These are phyloP conservation scores for Periconia macrospinosa DNA, from an alignment of 2,329 filamentous ascomycete genomes.

Conservation along the genomic window DNA sequence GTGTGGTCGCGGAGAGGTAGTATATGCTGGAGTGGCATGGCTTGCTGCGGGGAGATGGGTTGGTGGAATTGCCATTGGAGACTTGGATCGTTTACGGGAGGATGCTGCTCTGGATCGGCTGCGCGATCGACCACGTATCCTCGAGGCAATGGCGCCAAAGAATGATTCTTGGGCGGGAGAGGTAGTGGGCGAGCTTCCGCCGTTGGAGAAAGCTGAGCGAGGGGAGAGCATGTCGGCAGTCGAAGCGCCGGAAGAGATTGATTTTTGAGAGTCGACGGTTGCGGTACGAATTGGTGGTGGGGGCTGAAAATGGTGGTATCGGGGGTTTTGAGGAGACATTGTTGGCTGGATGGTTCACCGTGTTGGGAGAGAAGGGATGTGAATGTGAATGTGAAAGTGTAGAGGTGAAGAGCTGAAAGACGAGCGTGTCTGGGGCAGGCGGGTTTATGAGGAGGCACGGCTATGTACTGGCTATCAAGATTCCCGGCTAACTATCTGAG, in stretches of 20 bases:
- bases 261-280: conserved; percentile 31
- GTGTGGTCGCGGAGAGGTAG: conserved; percentile 12
- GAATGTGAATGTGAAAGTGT: conserved; percentile 3
- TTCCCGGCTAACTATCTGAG: too few relatives aligned
- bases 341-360: conserved; percentile 1
- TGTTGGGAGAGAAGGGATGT: background rate
- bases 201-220: conserved; percentile 19
- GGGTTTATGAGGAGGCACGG: background rate
- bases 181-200: conserved; percentile 12
- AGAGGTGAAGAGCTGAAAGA: conserved; percentile 6
- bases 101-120: conserved; percentile 30
- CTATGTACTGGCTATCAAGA: background rate
- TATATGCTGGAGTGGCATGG: conserved; percentile 13
- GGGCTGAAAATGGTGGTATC: conserved; percentile 24
- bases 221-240: conserved; percentile 27
- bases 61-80: conserved; percentile 34
- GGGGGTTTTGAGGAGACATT: conserved; percentile 24
- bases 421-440: background rate
- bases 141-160: conserved; percentile 39
- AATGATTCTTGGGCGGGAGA: conserved; percentile 35
- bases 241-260: conserved; percentile 24
- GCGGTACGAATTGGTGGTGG: conserved; percentile 34
- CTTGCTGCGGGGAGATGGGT: conserved; percentile 17
- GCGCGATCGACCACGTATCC: conserved; percentile 37
- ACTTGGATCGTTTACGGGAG: conserved; percentile 32